These are phyloP conservation scores for Penicillium capsulatum DNA, from an alignment of 2,329 filamentous ascomycete genomes.

Conservation along the genomic window DNA sequence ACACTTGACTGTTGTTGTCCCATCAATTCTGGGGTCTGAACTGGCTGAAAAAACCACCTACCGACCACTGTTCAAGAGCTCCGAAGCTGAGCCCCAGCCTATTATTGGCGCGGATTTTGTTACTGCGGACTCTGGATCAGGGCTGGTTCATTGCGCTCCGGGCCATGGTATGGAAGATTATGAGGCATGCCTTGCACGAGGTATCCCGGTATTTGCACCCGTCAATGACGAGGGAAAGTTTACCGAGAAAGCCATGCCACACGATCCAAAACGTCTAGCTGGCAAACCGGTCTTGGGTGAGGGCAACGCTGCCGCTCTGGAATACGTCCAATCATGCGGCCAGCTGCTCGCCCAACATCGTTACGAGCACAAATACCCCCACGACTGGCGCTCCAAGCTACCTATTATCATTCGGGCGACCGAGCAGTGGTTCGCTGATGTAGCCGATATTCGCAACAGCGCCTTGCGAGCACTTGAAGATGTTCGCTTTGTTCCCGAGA, in stretches of 20 bases:
- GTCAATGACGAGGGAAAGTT: constrained; percentile 79
- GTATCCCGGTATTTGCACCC: constrained; percentile 72
- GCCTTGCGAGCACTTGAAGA: constrained; percentile 66
- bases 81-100: constrained; percentile 55
- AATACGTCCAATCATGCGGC: constrained; percentile 57
- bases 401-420: constrained; percentile 90
- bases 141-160: constrained; percentile 89
- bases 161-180: constrained; percentile 98
- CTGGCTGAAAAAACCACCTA: constrained; percentile 63
- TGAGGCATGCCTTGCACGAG: constrained; percentile 66
- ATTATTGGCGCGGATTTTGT: constrained; percentile 86
- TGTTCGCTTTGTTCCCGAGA: constrained; percentile 74
- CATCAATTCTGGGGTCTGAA: constrained; percentile 60
- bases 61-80: constrained; percentile 63
- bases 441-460: constrained; percentile 71
- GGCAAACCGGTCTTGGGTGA: constrained; percentile 68
- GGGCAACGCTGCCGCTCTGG: constrained; percentile 66
- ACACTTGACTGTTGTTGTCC: constrained; percentile 48
- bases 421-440: constrained; percentile 96
- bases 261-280: constrained; percentile 61
- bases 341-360: constrained; percentile 65
- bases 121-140: constrained; percentile 82
- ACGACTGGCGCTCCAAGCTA: constrained; percentile 94
- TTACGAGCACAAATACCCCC: constrained; percentile 89
- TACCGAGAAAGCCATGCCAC: constrained; percentile 72